Evolutionary conservation across 305 asterid genomes (phyloP).

Genomic region (Fraxinus greggii): DNA sequence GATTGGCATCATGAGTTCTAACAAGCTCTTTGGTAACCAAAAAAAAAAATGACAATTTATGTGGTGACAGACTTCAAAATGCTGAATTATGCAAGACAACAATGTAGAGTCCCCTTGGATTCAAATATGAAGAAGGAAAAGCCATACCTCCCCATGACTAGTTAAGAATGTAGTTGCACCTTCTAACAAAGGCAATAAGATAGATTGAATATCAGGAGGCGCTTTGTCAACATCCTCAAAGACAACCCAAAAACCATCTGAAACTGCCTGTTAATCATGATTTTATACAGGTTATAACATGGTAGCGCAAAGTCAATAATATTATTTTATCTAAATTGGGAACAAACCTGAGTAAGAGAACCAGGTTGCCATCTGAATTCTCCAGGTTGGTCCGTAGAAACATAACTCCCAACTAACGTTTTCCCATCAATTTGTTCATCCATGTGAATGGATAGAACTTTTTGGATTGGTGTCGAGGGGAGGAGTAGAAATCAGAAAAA

Average conservation of each 20-base stretch:
- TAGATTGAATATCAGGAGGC: slow-evolving; percentile 75
- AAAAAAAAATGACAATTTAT: neutral
- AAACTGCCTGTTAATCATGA: slow-evolving; percentile 66
- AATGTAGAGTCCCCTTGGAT: slow-evolving; percentile 7
- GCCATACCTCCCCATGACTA: slow-evolving; percentile 89
- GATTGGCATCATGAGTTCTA: neutral
- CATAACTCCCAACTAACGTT: slow-evolving; percentile 85
- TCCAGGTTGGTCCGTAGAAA: slow-evolving; percentile 90
- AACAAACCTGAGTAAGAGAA: slow-evolving; percentile 87
- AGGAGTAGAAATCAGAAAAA: slow-evolving; percentile 23
- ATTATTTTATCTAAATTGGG: slow-evolving; percentile 12
- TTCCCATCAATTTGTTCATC: slow-evolving; percentile 98
- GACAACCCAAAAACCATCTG: slow-evolving; percentile 88
- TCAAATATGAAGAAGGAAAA: slow-evolving; percentile 15
- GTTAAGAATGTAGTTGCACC: slow-evolving; percentile 70
- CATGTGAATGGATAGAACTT: slow-evolving; percentile 87
- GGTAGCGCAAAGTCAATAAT: slow-evolving; percentile 21
- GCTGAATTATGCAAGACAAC: neutral
- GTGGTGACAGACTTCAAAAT: slow-evolving; percentile 18
- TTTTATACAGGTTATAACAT: slow-evolving; percentile 23
- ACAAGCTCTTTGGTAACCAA: neutral
- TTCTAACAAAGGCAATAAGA: slow-evolving; percentile 81
- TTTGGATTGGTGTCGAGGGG: slow-evolving; percentile 5
- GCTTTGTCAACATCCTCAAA: slow-evolving; percentile 96
- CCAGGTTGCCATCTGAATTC: slow-evolving; percentile 99